Conservation (phyloP, 1,284 basidiomycete species). For the Sphaerobolus stellatus region DNA sequence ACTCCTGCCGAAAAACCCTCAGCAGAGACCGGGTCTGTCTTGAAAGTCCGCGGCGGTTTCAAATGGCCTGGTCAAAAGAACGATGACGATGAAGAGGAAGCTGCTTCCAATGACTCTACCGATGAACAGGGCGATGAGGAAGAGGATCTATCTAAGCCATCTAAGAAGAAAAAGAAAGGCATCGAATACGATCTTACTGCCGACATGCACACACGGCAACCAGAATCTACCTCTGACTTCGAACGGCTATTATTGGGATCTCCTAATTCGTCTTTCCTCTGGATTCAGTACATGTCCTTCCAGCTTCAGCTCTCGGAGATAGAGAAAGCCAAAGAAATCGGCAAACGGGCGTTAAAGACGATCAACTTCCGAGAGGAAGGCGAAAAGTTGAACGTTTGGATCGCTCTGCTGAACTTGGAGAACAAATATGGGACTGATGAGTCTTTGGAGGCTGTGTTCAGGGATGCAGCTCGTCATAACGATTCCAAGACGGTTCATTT, state of each 20-base stretch:
- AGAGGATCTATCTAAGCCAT: conserved; percentile 56
- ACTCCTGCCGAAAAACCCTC: neutral
- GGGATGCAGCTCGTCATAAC: conserved; percentile 87
- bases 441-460: conserved; percentile 77
- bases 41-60: conserved; percentile 63
- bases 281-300: conserved; percentile 99
- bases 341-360: conserved; percentile 78
- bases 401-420: conserved; percentile 94
- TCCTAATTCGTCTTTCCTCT: conserved; percentile 95
- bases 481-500: conserved; percentile 91
- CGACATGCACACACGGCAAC: conserved; percentile 79
- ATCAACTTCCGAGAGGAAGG: conserved; percentile 97
- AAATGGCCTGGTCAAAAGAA: conserved; percentile 51
- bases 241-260: conserved; percentile 94
- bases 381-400: conserved; percentile 98
- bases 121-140: conserved; percentile 53
- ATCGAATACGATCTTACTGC: conserved; percentile 83
- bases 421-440: conserved; percentile 90
- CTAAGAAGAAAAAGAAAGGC: conserved; percentile 65
- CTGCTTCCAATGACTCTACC: conserved; percentile 35
- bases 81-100: conserved; percentile 33
- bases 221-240: conserved; percentile 92
- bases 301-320: conserved; percentile 94
- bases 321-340: conserved; percentile 90
- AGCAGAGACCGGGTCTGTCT: conserved; percentile 28